phyloP scores from a whole-genome alignment of 106 monocot genomes.

The Xerophyta viscosa region DNA sequence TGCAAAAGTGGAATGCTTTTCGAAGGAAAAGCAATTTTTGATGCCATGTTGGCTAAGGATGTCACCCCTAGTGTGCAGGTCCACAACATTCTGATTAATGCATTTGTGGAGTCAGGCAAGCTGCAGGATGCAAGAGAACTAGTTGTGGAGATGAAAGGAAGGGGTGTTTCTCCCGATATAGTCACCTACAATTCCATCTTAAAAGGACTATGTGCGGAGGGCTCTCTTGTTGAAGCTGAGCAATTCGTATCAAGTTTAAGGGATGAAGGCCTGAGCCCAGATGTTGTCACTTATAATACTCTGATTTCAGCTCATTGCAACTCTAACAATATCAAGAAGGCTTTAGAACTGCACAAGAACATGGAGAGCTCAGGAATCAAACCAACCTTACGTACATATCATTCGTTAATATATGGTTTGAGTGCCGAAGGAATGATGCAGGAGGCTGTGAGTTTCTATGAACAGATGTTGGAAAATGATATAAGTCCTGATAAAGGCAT shows the following conservation, averaged over 20 bases:
- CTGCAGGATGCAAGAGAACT: slow-evolving; percentile 12
- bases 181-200: slow-evolving; percentile 59
- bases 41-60: slow-evolving; percentile 27
- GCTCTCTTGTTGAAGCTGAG: slow-evolving; percentile 36
- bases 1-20: slow-evolving; percentile 37
- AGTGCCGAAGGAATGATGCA: slow-evolving; percentile 27
- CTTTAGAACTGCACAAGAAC: slow-evolving; percentile 35
- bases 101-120: slow-evolving; percentile 15
- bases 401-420: slow-evolving; percentile 26
- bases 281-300: slow-evolving; percentile 56
- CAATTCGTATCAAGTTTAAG: slow-evolving; percentile 15
- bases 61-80: slow-evolving; percentile 27
- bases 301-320: slow-evolving; percentile 51
- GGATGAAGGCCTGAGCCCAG: slow-evolving; percentile 41
- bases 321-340: slow-evolving; percentile 18
- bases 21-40: slow-evolving; percentile 34
- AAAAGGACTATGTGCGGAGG: slow-evolving; percentile 35
- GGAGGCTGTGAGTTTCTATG: slow-evolving; percentile 27
- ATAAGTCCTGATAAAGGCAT: slow-evolving; percentile 18
- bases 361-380: slow-evolving; percentile 37
- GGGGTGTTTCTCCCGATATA: slow-evolving; percentile 26
- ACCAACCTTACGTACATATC: slow-evolving; percentile 33
- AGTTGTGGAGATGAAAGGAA: slow-evolving; percentile 34
- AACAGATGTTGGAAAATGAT: slow-evolving; percentile 26
- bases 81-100: slow-evolving; percentile 54